These are phyloP conservation scores for Symmetrospora coprosmae DNA, from an alignment of 768 basidiomycete genomes.

Conservation along the genomic window DNA sequence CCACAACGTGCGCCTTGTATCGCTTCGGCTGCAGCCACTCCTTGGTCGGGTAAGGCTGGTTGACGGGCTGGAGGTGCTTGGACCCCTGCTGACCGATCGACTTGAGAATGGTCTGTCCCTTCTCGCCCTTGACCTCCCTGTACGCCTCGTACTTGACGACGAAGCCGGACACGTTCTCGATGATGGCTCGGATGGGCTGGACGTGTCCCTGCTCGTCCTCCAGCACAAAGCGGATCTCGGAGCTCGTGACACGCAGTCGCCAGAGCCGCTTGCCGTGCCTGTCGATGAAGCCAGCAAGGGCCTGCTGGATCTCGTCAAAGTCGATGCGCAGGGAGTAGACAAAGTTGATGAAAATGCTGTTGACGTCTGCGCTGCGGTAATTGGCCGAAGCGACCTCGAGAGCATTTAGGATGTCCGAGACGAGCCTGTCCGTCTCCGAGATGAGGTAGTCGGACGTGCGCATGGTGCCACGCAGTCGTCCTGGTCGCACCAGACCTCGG, in stretches of 20 bases:
- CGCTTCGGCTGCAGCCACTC: constrained; percentile 96
- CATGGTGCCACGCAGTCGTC: constrained; percentile 79
- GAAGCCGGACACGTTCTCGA: constrained; percentile 97
- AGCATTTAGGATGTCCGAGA: constrained; percentile 83
- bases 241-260: constrained; percentile 94
- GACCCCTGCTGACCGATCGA: constrained; percentile 97
- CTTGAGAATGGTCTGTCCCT: constrained; percentile 85
- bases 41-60: constrained; percentile 86
- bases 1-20: constrained; percentile 94
- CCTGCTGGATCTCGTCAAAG: constrained; percentile 91
- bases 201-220: constrained; percentile 91
- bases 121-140: constrained; percentile 93
- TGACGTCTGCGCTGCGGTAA: constrained; percentile 84
- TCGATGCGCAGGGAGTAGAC: constrained; percentile 89
- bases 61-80: constrained; percentile 85
- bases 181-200: constrained; percentile 89
- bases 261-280: constrained; percentile 95
- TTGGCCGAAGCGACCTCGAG: constrained; percentile 83
- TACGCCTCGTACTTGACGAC: constrained; percentile 97
- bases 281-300: constrained; percentile 97
- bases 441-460: constrained; percentile 95
- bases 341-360: constrained; percentile 69
- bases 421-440: constrained; percentile 91
- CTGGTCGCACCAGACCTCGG: constrained; percentile 87
- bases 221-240: constrained; percentile 85